phyloP scores from a whole-genome alignment of 768 basidiomycete genomes.

The Tylopilus cervinicoccineus region DNA sequence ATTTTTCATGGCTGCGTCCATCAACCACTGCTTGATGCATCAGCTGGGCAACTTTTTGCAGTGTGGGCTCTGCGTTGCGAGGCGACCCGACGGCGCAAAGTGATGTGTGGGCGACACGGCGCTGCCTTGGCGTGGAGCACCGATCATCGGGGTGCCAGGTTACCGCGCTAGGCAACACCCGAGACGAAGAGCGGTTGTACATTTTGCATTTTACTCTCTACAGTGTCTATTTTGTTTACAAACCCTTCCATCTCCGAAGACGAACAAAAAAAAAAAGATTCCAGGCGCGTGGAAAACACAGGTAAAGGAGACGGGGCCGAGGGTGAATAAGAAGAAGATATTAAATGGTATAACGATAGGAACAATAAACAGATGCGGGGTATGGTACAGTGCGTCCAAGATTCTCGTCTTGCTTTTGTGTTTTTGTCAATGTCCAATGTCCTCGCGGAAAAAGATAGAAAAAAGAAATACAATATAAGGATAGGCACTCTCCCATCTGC shows the following conservation, averaged over 20 bases:
- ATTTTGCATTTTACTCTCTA: constrained; percentile 12
- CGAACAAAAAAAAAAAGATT: background rate
- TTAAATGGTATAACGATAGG: constrained; percentile 24
- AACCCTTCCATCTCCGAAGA: background rate
- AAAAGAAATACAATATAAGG: constrained; percentile 22
- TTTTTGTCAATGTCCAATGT: constrained; percentile 18
- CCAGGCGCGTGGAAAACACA: background rate
- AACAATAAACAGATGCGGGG: constrained; percentile 9
- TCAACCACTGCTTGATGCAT: background rate
- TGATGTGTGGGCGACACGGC: background rate
- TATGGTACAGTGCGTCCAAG: constrained; percentile 22
- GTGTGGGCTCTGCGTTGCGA: background rate
- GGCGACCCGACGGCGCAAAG: background rate
- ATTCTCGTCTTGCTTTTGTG: constrained; percentile 10
- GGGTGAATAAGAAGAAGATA: background rate
- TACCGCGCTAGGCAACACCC: background rate
- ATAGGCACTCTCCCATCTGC: constrained; percentile 9
- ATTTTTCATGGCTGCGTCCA: background rate
- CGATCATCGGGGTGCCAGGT: constrained; percentile 5
- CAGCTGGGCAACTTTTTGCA: background rate
- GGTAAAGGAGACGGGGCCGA: background rate
- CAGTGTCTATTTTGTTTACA: constrained; percentile 18
- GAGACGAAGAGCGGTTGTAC: constrained; percentile 3
- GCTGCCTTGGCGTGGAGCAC: background rate
- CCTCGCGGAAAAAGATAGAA: background rate